Base-by-base conservation (phyloP, 352 stramenopile species). In the Phytophthora palmivora region DNA sequence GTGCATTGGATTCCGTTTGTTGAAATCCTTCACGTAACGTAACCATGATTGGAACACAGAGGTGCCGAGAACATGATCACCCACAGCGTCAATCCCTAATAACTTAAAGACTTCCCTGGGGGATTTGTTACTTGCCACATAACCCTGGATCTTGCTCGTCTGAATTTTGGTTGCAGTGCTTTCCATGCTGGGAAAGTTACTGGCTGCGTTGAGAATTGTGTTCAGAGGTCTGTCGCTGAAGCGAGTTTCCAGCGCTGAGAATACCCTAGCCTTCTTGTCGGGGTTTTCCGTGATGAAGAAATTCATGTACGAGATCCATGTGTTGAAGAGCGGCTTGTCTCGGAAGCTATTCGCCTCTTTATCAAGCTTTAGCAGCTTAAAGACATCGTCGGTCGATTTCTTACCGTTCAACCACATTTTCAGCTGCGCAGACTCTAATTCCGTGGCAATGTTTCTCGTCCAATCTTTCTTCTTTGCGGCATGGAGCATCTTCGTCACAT, bases 401-500 rank as follows among this genome's bases (percentile, higher is more conserved):
- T 26, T 16, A 15, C 14, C 18, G 9, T 0, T 9, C 19, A 52
- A 6, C 52, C 52, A 60, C 9, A 36, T 14, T 32, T 24, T 15
- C n/a, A 45, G 15, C 41, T 60, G 52, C 8, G 28, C 30, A 21
- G 5, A 12, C 19, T 60, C 37, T 39, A 51, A 41, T 8, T 51
- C 11, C 2, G 39, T 36, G 11, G 52, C 52, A 16, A 60, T 19
- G 9, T 32, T 41, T 18, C 41, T 34, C 18, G 30, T 50, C 15
- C 12, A 18, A 2, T 15, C 9, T 6, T 36, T 19, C 5, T 26
- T n/a, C 51, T 51, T 59, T 4, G 41, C 51, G 10, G 28, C 39
- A 19, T 22, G 14, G 5, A 60, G 14, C 19, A 60, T 60, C 32
- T 10, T 42, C 2, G 32, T 14, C 10, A 53, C 18, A 5, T 11